Evolutionary conservation across 148 eudicot species (phyloP).

Genomic region (Fagopyrum homotropicum): DNA sequence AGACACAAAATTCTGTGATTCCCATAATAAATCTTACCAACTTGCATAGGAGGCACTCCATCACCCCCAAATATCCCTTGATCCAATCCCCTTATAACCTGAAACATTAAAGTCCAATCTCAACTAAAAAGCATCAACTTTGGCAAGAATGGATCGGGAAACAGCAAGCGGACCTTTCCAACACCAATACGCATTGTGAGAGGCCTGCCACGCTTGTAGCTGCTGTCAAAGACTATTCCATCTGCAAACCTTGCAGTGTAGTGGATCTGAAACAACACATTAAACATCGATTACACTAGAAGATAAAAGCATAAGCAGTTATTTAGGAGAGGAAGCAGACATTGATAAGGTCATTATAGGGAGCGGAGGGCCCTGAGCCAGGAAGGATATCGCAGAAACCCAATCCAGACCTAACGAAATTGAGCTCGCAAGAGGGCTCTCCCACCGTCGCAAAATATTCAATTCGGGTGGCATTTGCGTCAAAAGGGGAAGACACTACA

Average conservation of each 20-base stretch:
- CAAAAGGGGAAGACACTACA: constrained; percentile 36
- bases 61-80: constrained; percentile 91
- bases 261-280: constrained; percentile 41
- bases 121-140: not conserved
- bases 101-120: constrained; percentile 5
- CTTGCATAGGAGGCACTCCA: constrained; percentile 87
- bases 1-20: too few relatives aligned
- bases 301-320: too few relatives aligned
- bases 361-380: constrained; percentile 64
- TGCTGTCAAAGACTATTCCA: constrained; percentile 83
- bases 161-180: constrained; percentile 50
- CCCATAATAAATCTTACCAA: constrained; percentile 34
- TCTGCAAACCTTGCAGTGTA: constrained; percentile 86
- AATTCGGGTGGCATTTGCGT: constrained; percentile 68
- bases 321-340: constrained; percentile 15
- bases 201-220: constrained; percentile 82
- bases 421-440: constrained; percentile 73
- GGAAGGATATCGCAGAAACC: constrained; percentile 65
- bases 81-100: constrained; percentile 86
- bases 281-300: not conserved
- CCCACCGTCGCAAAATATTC: constrained; percentile 80
- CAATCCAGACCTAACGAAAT: constrained; percentile 60
- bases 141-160: not conserved
- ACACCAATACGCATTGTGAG: constrained; percentile 89
- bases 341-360: constrained; percentile 60